Percentiles rank a stretch among this genome's conserved stretches.
phyloP scores from a whole-genome alignment of 371 early-diverging fungal genomes.

The Thermomucor indicae-seudaticae region DNA sequence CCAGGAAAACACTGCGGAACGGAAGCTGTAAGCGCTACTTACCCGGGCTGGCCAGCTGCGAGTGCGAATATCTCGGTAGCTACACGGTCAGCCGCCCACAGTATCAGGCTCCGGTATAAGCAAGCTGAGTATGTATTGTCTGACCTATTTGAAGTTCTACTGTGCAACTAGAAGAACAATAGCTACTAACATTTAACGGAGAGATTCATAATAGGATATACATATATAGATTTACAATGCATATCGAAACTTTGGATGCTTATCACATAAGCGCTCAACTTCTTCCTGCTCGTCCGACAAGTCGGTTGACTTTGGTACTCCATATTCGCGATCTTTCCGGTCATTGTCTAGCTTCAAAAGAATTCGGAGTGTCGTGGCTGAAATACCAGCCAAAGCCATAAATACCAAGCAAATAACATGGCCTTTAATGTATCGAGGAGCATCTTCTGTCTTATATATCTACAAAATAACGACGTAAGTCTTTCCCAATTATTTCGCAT shows the following conservation, averaged over 20 bases:
- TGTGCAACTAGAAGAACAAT: too few relatives aligned
- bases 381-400: slow-evolving; percentile 15
- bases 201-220: neutral
- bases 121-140: too few relatives aligned
- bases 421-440: slow-evolving; percentile 48
- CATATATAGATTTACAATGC: slow-evolving; percentile 20
- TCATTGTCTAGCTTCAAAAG: slow-evolving; percentile 45
- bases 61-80: too few relatives aligned
- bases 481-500: neutral
- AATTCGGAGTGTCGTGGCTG: slow-evolving; percentile 28
- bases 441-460: slow-evolving; percentile 44
- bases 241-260: slow-evolving; percentile 43
- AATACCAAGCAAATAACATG: slow-evolving; percentile 50
- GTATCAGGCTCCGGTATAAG: too few relatives aligned
- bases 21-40: too few relatives aligned
- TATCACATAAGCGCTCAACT: slow-evolving; percentile 35
- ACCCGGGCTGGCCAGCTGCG: too few relatives aligned
- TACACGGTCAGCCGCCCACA: too few relatives aligned
- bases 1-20: too few relatives aligned
- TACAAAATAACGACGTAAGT: too few relatives aligned
- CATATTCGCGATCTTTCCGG: slow-evolving; percentile 32
- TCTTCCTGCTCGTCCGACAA: slow-evolving; percentile 10
- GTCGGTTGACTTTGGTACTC: slow-evolving; percentile 18
- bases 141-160: too few relatives aligned
- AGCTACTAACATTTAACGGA: too few relatives aligned